A percentile compares a stretch with the other conserved stretches of the same genome.
phyloP scores from a whole-genome alignment of 148 eudicot species.

The Simmondsia chinensis region DNA sequence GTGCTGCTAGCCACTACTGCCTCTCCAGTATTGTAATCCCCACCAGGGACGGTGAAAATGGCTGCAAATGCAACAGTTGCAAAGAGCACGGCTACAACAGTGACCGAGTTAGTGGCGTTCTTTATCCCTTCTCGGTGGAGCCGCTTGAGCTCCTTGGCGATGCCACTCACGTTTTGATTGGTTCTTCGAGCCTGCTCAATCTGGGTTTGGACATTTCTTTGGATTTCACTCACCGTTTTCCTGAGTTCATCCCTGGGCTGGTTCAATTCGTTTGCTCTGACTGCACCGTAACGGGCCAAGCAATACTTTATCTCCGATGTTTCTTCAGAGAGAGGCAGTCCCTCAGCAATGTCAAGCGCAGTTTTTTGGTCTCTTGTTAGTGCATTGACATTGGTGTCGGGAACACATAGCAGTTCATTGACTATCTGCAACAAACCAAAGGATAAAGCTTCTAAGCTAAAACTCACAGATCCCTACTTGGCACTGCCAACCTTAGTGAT shows the following conservation, averaged over 20 bases:
- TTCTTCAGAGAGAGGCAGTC: conserved; percentile 48
- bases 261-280: conserved; percentile 51
- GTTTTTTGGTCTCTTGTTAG: conserved; percentile 62
- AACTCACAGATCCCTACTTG: too few relatives aligned
- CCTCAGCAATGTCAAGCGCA: conserved; percentile 58
- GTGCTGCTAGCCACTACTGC: conserved; percentile 34
- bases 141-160: conserved; percentile 58
- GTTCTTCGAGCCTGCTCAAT: conserved; percentile 60
- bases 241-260: conserved; percentile 64
- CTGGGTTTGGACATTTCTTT: conserved; percentile 48
- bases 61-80: conserved; percentile 71
- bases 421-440: conserved; percentile 43
- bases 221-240: conserved; percentile 53
- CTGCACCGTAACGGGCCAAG: conserved; percentile 36
- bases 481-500: too few relatives aligned
- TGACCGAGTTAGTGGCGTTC: conserved; percentile 56
- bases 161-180: conserved; percentile 49
- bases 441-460: not conserved
- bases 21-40: conserved; percentile 33
- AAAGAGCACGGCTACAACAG: conserved; percentile 66
- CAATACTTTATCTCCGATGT: conserved; percentile 36
- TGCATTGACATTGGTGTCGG: conserved; percentile 58
- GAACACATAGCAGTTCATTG: conserved; percentile 33
- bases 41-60: conserved; percentile 60
- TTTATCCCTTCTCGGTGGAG: conserved; percentile 63